Conservation (phyloP, 352 stramenopile species). For the Lagenidium giganteum region DNA sequence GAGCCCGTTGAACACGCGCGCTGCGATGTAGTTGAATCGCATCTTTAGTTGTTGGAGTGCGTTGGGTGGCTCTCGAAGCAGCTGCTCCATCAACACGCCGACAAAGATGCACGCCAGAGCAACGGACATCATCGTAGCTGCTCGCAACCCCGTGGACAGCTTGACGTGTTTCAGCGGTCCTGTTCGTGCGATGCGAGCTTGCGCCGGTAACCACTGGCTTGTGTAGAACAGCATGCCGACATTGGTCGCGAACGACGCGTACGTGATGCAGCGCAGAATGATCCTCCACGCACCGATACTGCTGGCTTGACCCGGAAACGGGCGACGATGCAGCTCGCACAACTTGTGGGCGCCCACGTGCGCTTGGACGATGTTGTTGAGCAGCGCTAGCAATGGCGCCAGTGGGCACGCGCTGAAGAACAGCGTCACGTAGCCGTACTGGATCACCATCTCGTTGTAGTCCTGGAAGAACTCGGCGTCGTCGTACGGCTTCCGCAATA, state of each 20-base stretch:
- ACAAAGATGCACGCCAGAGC: no score
- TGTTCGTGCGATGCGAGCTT: no score
- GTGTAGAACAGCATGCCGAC: constrained; percentile 62
- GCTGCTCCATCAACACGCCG: no score
- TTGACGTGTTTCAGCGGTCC: no score
- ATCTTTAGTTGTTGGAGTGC: no score
- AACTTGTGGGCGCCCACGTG: constrained; percentile 80
- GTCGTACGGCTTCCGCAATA: no score
- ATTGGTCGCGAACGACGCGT: constrained; percentile 57
- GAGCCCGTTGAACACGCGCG: no score
- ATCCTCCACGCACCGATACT: constrained; percentile 89
- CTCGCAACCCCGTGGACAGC: no score
- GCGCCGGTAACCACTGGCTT: constrained; percentile 56
- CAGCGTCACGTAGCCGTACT: constrained; percentile 92
- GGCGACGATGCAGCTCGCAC: constrained; percentile 52
- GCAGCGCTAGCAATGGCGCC: constrained; percentile 78
- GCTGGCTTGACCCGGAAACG: constrained; percentile 61
- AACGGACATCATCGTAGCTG: no score
- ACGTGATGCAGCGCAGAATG: constrained; percentile 63
- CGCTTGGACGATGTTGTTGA: constrained; percentile 87
- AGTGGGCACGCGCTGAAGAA: constrained; percentile 92
- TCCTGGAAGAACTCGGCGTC: no score
- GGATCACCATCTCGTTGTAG: constrained; percentile 85
- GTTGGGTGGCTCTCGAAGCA: no score
- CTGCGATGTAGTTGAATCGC: no score